These are phyloP conservation scores for Microstegium vimineum DNA, from an alignment of 176 grass and related monocot genomes.

Conservation along the genomic window DNA sequence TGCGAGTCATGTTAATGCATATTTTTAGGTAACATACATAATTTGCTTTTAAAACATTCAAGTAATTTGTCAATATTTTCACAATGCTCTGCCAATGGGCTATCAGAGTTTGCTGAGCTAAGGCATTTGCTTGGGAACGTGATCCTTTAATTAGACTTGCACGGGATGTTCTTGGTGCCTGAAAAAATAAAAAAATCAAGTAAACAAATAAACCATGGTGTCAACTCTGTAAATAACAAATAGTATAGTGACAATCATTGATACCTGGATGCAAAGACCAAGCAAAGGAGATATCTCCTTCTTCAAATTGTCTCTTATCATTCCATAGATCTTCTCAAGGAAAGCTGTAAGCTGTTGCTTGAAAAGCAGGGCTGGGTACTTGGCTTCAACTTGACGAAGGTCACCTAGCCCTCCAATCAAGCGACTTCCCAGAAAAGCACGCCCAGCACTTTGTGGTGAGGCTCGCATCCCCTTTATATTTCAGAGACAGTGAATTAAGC, in stretches of 20 bases:
- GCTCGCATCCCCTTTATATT: conserved; percentile 67
- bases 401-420: conserved; percentile 73
- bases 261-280: conserved; percentile 95
- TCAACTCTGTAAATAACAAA: not conserved
- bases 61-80: conserved; percentile 82
- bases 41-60: conserved; percentile 91
- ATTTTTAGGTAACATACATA: conserved; percentile 56
- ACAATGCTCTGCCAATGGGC: conserved; percentile 99
- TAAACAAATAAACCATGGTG: conserved; percentile 3
- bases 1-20: not conserved
- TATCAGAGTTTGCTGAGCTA: conserved; percentile 93
- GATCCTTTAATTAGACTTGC: conserved; percentile 97
- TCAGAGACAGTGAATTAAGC: conserved; percentile 20
- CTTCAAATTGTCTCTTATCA: conserved; percentile 98
- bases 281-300: conserved; percentile 98
- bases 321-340: conserved; percentile 97
- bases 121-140: conserved; percentile 89
- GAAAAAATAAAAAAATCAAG: conserved; percentile 19
- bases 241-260: not conserved
- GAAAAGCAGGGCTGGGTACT: conserved; percentile 99
- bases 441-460: conserved; percentile 76
- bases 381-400: conserved; percentile 96
- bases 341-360: conserved; percentile 99
- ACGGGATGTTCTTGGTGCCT: conserved; percentile 96
- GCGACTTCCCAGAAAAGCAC: conserved; percentile 70